Evolutionary conservation across 2,329 filamentous ascomycete species (phyloP), one percentile per base, ranked within the genome.

Genomic region (Aquanectria penicillioides): DNA sequence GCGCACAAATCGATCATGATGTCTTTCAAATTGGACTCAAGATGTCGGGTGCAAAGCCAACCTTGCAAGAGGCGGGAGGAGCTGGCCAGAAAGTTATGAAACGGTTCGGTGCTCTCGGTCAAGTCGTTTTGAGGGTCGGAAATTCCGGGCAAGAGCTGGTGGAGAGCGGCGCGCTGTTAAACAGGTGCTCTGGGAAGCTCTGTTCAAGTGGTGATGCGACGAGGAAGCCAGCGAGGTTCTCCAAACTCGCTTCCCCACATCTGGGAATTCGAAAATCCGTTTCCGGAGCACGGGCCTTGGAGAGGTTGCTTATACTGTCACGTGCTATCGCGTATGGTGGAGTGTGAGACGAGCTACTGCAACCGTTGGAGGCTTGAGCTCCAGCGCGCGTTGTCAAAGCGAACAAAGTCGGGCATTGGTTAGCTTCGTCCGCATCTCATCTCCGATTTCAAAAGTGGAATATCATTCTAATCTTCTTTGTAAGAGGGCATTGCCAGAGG

Each of bases 1-100:
- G 69, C 68, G 69, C 72, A 69, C 73, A 76, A 78, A 74, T 71
- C 69, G 75, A 76, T 77, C 77, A 79, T 79, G 71, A 67, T 79
- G 76, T 73, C 74, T 73, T 71, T 64, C 68, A 67, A 44, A 61
- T 55, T 40, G 56, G 50, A 62, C 64, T 59, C 61, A 59, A 63
- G 57, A 63, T 65, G 59, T 59, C 56, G 62, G 52, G 64, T 58
- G 68, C 61, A 64, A 61, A 60, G 56, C 67, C 58, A 65, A 59
- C 43, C 53, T 69, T 68, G 67, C 64, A 44, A 62, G 59, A 51
- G 47, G 41, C 49, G 57, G 57, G 53, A 47, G 50, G 59, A 61
- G 59, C 54, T 59, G 62, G 54, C 61, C 50, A 53, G 57, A 38
- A 22, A 41, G 25, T 37, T 22, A 22, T 40, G 37, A 23, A 25